phyloP scores from a whole-genome alignment of 2,329 filamentous ascomycete species.

The Aspergillus neoniger region DNA sequence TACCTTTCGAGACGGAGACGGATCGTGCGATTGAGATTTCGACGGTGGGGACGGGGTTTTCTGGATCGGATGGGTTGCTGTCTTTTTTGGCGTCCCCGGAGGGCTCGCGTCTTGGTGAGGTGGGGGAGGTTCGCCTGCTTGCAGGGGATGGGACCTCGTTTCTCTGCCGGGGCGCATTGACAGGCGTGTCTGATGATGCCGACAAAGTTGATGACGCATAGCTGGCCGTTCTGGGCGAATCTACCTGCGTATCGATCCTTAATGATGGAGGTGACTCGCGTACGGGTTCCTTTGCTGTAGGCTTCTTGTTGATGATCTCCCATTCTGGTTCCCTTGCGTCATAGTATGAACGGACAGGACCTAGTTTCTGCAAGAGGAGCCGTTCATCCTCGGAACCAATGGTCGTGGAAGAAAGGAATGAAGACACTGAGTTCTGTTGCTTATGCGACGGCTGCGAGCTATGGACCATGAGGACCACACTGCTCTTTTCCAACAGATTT shows the following conservation, averaged over 20 bases:
- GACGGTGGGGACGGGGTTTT: conserved; percentile 22
- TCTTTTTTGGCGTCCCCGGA: conserved; percentile 18
- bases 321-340: conserved; percentile 25
- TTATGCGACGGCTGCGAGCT: conserved; percentile 12
- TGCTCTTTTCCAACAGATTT: conserved; percentile 17
- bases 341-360: conserved; percentile 19
- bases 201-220: conserved; percentile 15
- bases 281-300: neutral
- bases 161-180: conserved; percentile 14
- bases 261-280: conserved; percentile 1
- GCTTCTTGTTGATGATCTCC: conserved; percentile 26
- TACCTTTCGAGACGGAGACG: conserved; percentile 39
- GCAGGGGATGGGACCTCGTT: conserved; percentile 22
- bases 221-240: conserved; percentile 17
- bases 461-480: conserved; percentile 12
- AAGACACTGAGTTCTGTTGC: conserved; percentile 21
- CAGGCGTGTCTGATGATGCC: conserved; percentile 18
- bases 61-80: conserved; percentile 8
- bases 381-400: conserved; percentile 18
- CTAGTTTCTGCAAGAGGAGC: conserved; percentile 19
- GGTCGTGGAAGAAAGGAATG: conserved; percentile 20
- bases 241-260: conserved; percentile 18
- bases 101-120: conserved; percentile 20
- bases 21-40: conserved; percentile 44
- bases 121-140: neutral